A percentile compares a stretch with the other conserved stretches of the same genome.
These are phyloP conservation scores for Bruguiera hainesii DNA, from an alignment of 441 rosid species.

Conservation along the genomic window DNA sequence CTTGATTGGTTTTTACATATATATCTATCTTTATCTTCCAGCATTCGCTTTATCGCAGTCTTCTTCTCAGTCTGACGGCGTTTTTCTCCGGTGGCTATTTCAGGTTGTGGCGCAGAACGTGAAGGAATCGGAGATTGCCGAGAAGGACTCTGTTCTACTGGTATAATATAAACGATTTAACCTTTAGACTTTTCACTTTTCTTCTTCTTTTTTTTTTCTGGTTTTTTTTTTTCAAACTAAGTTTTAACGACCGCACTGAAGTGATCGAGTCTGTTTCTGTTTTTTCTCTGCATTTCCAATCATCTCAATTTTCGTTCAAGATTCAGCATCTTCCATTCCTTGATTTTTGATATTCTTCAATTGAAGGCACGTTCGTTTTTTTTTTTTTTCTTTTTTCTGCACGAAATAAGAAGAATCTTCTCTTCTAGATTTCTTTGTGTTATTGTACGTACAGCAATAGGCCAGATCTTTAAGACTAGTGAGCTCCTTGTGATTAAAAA, in stretches of 20 bases:
- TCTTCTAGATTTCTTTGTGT: too few species aligned
- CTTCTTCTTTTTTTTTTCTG: neutral
- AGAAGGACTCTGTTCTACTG: constrained; percentile 96
- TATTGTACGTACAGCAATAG: too few species aligned
- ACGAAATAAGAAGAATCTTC: too few species aligned
- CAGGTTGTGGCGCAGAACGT: constrained; percentile 82
- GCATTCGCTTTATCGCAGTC: neutral
- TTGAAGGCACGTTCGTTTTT: too few species aligned
- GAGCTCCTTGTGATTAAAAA: too few species aligned
- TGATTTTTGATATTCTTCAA: neutral
- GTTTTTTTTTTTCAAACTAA: neutral
- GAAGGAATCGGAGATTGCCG: constrained; percentile 93
- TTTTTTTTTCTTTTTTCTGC: too few species aligned
- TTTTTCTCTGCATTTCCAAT: too few species aligned
- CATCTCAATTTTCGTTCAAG: too few species aligned
- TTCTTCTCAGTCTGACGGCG: constrained; percentile 2
- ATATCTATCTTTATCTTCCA: neutral
- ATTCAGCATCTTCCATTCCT: too few species aligned
- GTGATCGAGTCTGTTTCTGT: too few species aligned
- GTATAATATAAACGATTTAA: neutral
- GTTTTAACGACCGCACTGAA: too few species aligned
- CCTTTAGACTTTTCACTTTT: neutral
- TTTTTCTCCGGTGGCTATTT: neutral
- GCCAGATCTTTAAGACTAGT: too few species aligned
- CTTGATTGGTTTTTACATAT: constrained; percentile 3